phyloP scores from a whole-genome alignment of 352 stramenopile genomes.

The Aphanomyces astaci region DNA sequence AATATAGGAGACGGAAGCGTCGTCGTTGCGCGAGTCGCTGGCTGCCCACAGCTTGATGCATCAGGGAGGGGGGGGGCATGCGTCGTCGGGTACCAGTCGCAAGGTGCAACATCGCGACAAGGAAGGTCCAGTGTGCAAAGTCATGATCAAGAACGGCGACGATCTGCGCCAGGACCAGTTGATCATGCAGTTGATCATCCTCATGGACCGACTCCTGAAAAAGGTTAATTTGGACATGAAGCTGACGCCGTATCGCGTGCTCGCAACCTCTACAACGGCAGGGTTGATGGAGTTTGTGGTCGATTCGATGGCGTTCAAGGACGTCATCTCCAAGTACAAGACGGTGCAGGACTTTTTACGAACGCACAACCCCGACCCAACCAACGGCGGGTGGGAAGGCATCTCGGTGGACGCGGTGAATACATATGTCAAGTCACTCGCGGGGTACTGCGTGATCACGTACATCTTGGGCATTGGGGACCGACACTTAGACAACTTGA shows the following conservation, averaged over 20 bases:
- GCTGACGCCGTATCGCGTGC: conserved; percentile 93
- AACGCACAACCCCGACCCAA: conserved; percentile 79
- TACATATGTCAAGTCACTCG: conserved; percentile 96
- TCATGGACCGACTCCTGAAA: conserved; percentile 99
- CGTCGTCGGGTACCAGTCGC: no score
- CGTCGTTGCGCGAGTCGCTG: conserved; percentile 53
- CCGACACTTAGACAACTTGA: conserved; percentile 99
- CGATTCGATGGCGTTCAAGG: conserved; percentile 92
- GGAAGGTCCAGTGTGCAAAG: conserved; percentile 88
- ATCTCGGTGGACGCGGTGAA: conserved; percentile 89
- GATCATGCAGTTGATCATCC: conserved; percentile 99
- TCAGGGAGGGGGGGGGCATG: conserved; percentile 1
- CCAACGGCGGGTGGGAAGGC: conserved; percentile 75
- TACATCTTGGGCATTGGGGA: conserved; percentile 99
- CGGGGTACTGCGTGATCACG: conserved; percentile 99
- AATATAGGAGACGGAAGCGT: conserved; percentile 37
- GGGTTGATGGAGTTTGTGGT: conserved; percentile 97
- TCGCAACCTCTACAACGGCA: conserved; percentile 81
- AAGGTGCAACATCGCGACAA: conserved; percentile 75
- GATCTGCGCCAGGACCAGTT: conserved; percentile 99
- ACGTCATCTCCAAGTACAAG: conserved; percentile 92
- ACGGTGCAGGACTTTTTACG: conserved; percentile 86
- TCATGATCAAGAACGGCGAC: conserved; percentile 99
- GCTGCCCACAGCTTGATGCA: conserved; percentile 29
- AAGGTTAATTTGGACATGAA: conserved; percentile 97